Conservation (phyloP, 345 rosid genomes). For the Aquilaria sinensis region DNA sequence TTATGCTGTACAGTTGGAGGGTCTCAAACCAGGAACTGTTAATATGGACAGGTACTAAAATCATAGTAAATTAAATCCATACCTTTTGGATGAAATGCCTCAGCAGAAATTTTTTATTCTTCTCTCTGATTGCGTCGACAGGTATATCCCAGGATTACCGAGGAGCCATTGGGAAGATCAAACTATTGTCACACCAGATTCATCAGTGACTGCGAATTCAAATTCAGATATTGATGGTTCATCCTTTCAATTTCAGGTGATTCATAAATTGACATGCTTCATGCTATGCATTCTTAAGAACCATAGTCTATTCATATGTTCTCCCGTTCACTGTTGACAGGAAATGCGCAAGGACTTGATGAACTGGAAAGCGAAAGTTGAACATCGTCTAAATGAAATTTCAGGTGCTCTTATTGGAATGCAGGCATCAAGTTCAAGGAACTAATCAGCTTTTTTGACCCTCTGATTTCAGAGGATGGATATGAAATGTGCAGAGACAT, state of each 20-base stretch:
- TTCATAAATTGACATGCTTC: not conserved
- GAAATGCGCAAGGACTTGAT: conserved; percentile 62
- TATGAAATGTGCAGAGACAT: conserved; percentile 10
- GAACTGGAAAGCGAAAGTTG: conserved; percentile 76
- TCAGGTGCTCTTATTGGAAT: conserved; percentile 42
- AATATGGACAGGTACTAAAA: conserved; percentile 47
- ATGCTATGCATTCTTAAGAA: conserved; percentile 1
- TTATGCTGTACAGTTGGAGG: conserved; percentile 40
- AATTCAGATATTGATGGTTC: conserved; percentile 50
- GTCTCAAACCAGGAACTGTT: conserved; percentile 47
- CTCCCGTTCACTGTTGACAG: conserved; percentile 24
- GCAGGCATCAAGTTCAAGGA: conserved; percentile 33
- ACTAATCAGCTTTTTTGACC: conserved; percentile 13
- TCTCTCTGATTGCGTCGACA: conserved; percentile 27
- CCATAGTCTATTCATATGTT: not conserved
- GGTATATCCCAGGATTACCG: conserved; percentile 44
- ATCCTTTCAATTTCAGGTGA: conserved; percentile 53
- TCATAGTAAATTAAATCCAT: not conserved
- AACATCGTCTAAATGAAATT: conserved; percentile 65
- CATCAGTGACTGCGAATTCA: conserved; percentile 47
- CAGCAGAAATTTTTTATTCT: conserved; percentile 4
- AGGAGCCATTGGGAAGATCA: conserved; percentile 47
- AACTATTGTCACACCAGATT: conserved; percentile 55
- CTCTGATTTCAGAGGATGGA: conserved; percentile 13
- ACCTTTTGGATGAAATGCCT: conserved; percentile 5